Percentiles rank a stretch among this genome's conserved stretches.
These are phyloP conservation scores for Pisolithus albus DNA, from an alignment of 768 basidiomycete genomes.

Conservation along the genomic window DNA sequence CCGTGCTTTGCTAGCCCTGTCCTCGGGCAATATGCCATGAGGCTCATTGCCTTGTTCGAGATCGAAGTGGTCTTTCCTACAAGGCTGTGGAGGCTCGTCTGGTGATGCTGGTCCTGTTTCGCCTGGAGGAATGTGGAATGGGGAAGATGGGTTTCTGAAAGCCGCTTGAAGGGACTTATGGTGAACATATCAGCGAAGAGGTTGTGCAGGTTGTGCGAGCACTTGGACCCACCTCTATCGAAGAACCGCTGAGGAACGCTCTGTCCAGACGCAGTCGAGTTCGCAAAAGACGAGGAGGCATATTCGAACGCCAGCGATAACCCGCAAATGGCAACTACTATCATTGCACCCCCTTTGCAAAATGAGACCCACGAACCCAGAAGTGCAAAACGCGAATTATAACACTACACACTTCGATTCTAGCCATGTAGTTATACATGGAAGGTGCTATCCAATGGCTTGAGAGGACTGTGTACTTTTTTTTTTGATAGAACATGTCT, in stretches of 20 bases:
- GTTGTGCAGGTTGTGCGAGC: neutral
- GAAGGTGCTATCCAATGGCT: too few relatives aligned
- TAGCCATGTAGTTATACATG: too few relatives aligned
- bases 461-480: too few relatives aligned
- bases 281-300: conserved; percentile 2
- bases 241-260: conserved; percentile 18
- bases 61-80: neutral
- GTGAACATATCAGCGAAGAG: neutral
- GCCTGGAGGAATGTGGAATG: conserved; percentile 59
- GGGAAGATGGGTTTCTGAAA: conserved; percentile 57
- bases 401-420: too few relatives aligned
- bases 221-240: conserved; percentile 17
- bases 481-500: too few relatives aligned
- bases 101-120: conserved; percentile 53
- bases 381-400: too few relatives aligned
- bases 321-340: too few relatives aligned
- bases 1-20: conserved; percentile 33
- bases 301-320: neutral
- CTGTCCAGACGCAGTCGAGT: neutral
- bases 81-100: conserved; percentile 28
- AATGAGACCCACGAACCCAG: too few relatives aligned
- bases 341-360: too few relatives aligned
- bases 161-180: conserved; percentile 54
- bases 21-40: neutral
- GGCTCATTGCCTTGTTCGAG: conserved; percentile 4